phyloP scores from a whole-genome alignment of 164 flowering plant genomes.

The Liquidambar formosana region DNA sequence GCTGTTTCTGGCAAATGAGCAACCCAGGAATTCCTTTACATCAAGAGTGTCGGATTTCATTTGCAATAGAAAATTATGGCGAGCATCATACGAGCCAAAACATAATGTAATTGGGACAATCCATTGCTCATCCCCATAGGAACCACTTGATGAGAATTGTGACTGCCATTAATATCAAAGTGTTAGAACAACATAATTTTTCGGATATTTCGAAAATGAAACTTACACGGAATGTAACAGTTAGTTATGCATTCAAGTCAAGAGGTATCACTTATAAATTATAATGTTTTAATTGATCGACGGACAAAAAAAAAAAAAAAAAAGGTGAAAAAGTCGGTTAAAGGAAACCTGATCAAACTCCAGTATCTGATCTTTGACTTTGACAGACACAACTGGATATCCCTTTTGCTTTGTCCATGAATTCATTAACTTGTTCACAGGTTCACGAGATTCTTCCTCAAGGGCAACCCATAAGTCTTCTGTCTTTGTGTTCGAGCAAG shows the following conservation, averaged over 20 bases:
- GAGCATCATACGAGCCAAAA: constrained; percentile 67
- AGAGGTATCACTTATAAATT: not conserved
- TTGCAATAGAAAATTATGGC: constrained; percentile 57
- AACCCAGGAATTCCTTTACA: constrained; percentile 33
- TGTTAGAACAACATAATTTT: not conserved
- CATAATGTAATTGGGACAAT: constrained; percentile 84
- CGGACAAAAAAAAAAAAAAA: not conserved
- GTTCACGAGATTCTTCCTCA: constrained; percentile 81
- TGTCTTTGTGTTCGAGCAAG: constrained; percentile 83
- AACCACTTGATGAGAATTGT: constrained; percentile 75
- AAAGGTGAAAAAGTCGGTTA: not conserved
- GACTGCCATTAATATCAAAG: constrained; percentile 47
- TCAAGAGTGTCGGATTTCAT: constrained; percentile 41
- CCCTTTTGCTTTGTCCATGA: constrained; percentile 95
- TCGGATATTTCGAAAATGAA: too few relatives aligned
- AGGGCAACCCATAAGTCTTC: constrained; percentile 92
- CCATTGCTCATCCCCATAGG: constrained; percentile 80
- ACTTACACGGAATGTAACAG: not conserved
- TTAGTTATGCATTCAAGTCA: not conserved
- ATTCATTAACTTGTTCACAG: constrained; percentile 80
- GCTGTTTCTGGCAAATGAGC: constrained; percentile 17
- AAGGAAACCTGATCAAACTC: constrained; percentile 79
- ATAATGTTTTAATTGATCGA: not conserved
- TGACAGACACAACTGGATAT: constrained; percentile 81
- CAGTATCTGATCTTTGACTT: constrained; percentile 52